These are phyloP conservation scores for Dimocarpus longan DNA, from an alignment of 345 rosid species.

Conservation along the genomic window DNA sequence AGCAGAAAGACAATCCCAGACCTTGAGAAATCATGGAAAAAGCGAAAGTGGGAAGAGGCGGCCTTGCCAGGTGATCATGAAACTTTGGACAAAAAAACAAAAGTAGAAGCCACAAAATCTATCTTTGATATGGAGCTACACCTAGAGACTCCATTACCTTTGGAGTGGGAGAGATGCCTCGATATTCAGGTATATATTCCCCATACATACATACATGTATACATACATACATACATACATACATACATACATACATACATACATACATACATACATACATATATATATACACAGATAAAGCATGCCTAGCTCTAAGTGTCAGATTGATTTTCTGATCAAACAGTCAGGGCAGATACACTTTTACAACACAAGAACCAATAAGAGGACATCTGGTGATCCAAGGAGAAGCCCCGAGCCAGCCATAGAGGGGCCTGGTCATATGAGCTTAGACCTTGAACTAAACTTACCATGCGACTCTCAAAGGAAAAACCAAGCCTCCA, in stretches of 20 bases:
- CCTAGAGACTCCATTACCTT: slow-evolving; percentile 51
- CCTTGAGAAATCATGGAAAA: slow-evolving; percentile 42
- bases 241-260: no score
- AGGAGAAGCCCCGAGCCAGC: slow-evolving; percentile 37
- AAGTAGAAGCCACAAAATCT: slow-evolving; percentile 26
- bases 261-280: no score
- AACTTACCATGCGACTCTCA: slow-evolving; percentile 58
- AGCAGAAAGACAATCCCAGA: slow-evolving; percentile 29
- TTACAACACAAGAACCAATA: slow-evolving; percentile 57
- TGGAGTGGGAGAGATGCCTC: slow-evolving; percentile 60
- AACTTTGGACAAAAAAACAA: slow-evolving; percentile 29
- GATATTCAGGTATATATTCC: slow-evolving; percentile 58
- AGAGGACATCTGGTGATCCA: slow-evolving; percentile 57
- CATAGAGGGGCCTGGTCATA: slow-evolving; percentile 28
- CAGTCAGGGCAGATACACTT: slow-evolving; percentile 77
- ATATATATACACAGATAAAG: neutral
- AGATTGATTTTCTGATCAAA: neutral
- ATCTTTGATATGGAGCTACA: slow-evolving; percentile 48
- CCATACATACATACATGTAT: neutral
- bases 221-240: neutral
- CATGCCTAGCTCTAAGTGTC: neutral
- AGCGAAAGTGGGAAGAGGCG: slow-evolving; percentile 54
- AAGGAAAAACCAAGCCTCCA: slow-evolving; percentile 13
- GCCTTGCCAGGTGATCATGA: slow-evolving; percentile 20
- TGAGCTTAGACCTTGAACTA: slow-evolving; percentile 80